Evolutionary conservation across 208 protist species (phyloP).

Genomic region (Leptomonas seymouri): DNA sequence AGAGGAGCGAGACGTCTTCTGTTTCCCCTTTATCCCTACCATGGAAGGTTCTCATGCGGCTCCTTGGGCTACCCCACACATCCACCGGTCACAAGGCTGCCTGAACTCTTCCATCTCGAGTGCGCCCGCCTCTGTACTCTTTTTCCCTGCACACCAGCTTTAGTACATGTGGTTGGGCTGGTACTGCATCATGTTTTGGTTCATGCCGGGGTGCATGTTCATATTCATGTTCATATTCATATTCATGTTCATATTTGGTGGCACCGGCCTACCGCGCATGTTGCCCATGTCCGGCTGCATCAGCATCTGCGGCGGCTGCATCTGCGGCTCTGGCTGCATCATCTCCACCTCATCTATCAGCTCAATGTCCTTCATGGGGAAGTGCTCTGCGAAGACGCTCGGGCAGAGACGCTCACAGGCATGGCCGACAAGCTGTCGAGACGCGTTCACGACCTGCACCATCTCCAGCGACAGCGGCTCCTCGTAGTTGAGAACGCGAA

Average conservation of each 20-base stretch:
- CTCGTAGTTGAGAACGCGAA: slow-evolving; percentile 45
- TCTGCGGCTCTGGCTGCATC: slow-evolving; percentile 16
- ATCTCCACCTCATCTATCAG: slow-evolving; percentile 17
- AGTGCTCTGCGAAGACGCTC: slow-evolving; percentile 27
- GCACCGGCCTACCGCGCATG: slow-evolving; percentile 26
- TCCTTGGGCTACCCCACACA: too few relatives aligned
- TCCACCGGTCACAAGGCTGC: background rate
- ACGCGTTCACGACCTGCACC: slow-evolving; percentile 35
- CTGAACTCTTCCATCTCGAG: background rate
- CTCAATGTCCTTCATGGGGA: slow-evolving; percentile 20
- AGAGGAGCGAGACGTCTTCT: too few relatives aligned
- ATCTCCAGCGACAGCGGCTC: slow-evolving; percentile 35
- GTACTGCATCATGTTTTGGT: slow-evolving; percentile 34
- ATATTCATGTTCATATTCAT: slow-evolving; percentile 26
- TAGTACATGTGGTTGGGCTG: slow-evolving; percentile 27
- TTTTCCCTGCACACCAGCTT: background rate
- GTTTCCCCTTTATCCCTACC: too few relatives aligned
- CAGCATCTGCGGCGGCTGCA: slow-evolving; percentile 20
- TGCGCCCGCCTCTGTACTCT: background rate
- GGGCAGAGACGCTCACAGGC: slow-evolving; percentile 50
- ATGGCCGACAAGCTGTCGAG: slow-evolving; percentile 39
- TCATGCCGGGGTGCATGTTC: slow-evolving; percentile 31
- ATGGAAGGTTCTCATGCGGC: too few relatives aligned
- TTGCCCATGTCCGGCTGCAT: slow-evolving; percentile 30
- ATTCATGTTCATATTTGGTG: slow-evolving; percentile 29